A percentile compares a stretch with the other conserved stretches of the same genome.
phyloP scores from a whole-genome alignment of 192 early-diverging fungal species.

The Coemansia sp. region DNA sequence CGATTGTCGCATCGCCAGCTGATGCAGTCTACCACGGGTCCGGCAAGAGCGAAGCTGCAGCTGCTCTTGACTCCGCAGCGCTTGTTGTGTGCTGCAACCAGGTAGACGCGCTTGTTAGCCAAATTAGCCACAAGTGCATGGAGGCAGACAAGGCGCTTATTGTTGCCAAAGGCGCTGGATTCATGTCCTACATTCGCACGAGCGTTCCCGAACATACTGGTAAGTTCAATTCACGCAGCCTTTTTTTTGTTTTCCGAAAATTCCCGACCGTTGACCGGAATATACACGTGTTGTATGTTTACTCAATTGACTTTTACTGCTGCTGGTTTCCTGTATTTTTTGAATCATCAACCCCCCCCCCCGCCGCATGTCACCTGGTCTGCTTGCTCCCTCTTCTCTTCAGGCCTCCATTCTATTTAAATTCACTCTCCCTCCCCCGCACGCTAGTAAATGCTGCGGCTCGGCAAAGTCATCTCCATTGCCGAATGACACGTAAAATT shows the following conservation, averaged over 20 bases:
- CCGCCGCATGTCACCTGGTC: background rate
- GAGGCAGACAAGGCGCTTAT: constrained; percentile 66
- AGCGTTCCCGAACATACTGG: constrained; percentile 75
- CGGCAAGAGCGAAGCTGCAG: constrained; percentile 59
- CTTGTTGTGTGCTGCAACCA: constrained; percentile 78
- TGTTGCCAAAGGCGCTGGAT: constrained; percentile 69
- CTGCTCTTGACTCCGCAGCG: constrained; percentile 61
- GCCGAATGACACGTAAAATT: background rate
- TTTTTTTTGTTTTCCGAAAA: no score
- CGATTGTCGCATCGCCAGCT: constrained; percentile 57
- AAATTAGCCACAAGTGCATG: constrained; percentile 67
- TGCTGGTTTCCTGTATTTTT: no score
- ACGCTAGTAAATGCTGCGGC: background rate
- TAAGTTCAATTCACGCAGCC: constrained; percentile 48
- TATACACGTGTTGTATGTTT: background rate
- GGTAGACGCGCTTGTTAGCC: constrained; percentile 55
- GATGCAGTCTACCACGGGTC: constrained; percentile 66
- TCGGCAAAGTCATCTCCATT: background rate
- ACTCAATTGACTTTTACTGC: background rate
- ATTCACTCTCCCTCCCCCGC: no score
- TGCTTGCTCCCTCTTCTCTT: background rate
- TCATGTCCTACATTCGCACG: constrained; percentile 74
- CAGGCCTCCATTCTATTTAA: background rate
- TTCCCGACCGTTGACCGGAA: background rate
- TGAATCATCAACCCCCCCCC: background rate